These are phyloP conservation scores for Pleoardoris graminearum DNA, from an alignment of 2,329 filamentous ascomycete species.

Conservation along the genomic window DNA sequence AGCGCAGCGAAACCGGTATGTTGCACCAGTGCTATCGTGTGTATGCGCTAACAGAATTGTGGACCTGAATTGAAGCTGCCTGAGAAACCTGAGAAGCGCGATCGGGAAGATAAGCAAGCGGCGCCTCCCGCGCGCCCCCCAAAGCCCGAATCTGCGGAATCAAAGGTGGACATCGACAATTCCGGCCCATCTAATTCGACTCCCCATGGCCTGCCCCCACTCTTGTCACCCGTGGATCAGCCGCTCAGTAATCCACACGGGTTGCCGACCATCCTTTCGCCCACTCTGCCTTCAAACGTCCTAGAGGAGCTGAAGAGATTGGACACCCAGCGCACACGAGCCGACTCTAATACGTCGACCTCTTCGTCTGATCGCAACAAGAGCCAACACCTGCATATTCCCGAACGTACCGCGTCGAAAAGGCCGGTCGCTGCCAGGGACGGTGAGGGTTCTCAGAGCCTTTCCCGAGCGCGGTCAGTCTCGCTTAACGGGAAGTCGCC, in stretches of 20 bases:
- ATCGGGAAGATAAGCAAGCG: conserved; percentile 14
- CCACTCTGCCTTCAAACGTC: conserved; percentile 60
- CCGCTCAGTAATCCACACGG: conserved; percentile 46
- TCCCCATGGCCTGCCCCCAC: conserved; percentile 44
- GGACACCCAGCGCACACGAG: conserved; percentile 42
- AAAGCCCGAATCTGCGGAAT: conserved; percentile 46
- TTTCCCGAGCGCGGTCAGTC: conserved; percentile 28
- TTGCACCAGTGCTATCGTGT: not conserved
- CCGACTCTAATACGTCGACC: conserved; percentile 40
- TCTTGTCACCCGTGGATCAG: conserved; percentile 47
- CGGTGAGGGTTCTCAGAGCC: conserved; percentile 26
- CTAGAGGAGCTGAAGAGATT: conserved; percentile 56
- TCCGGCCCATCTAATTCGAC: conserved; percentile 35
- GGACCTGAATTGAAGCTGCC: conserved; percentile 26
- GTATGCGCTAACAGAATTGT: conserved; percentile 18
- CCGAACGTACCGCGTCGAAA: conserved; percentile 16
- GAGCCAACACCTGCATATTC: conserved; percentile 29
- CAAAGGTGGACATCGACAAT: conserved; percentile 35
- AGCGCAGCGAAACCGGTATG: conserved; percentile 26
- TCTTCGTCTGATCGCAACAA: conserved; percentile 41
- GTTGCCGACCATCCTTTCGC: conserved; percentile 60
- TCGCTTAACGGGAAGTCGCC: conserved; percentile 36
- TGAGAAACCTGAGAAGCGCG: conserved; percentile 22
- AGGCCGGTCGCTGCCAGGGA: conserved; percentile 16
- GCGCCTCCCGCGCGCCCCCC: conserved; percentile 20